Conservation (phyloP, 306 rosid genomes). For the Fragaria iinumae region DNA sequence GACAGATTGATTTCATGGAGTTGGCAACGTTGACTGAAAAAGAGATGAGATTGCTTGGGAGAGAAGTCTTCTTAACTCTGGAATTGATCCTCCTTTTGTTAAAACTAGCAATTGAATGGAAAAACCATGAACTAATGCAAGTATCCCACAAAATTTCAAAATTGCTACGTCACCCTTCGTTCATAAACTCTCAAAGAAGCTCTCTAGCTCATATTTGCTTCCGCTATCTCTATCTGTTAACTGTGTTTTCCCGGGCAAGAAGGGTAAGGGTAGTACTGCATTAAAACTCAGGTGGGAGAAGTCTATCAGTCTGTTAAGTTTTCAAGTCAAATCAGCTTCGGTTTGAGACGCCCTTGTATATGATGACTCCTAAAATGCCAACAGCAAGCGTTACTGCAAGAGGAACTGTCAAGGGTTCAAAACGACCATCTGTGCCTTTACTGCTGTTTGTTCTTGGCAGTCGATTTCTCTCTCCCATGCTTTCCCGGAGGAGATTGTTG, state of each 20-base stretch:
- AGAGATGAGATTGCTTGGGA: background rate
- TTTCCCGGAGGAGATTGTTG: conserved; percentile 58
- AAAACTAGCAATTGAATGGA: background rate
- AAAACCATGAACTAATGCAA: background rate
- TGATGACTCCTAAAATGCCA: conserved; percentile 69
- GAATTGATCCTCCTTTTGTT: background rate
- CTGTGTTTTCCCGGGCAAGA: conserved; percentile 37
- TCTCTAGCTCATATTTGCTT: conserved; percentile 6
- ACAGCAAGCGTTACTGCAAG: conserved; percentile 48
- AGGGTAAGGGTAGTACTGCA: conserved; percentile 35
- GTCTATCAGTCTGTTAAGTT: background rate
- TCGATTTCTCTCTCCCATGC: conserved; percentile 42
- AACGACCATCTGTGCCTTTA: conserved; percentile 36
- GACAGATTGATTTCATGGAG: background rate
- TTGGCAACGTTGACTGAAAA: background rate
- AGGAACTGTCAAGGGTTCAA: conserved; percentile 38
- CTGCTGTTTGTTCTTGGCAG: conserved; percentile 51
- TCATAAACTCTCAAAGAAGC: conserved; percentile 10
- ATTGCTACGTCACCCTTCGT: conserved; percentile 6
- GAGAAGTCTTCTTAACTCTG: background rate
- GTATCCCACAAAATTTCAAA: conserved; percentile 17
- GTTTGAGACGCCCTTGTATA: conserved; percentile 51
- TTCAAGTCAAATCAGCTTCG: conserved; percentile 39
- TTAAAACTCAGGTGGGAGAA: conserved; percentile 1
- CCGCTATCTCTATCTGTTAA: conserved; percentile 14